Evolutionary conservation across 345 rosid genomes (phyloP), one percentile per base, ranked within the genome.

Genomic region (Eucalyptus viminalis): DNA sequence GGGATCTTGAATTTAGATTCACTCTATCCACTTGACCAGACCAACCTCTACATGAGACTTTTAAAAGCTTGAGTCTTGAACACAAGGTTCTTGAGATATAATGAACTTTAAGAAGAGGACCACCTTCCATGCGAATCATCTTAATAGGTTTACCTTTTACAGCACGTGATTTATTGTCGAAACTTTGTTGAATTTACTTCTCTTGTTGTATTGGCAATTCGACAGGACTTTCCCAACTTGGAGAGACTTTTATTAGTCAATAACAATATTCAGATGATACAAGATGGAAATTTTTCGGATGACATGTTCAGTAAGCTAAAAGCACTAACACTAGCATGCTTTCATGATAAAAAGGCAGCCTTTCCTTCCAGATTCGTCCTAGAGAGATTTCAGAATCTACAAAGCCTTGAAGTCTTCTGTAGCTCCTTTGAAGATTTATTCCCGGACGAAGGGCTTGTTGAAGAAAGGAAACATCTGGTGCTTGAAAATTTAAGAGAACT

Each of bases 91-190:
- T 37, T 37, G 40, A 37, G 40, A 37, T 37, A 37, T 37, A 37
- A 37, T 27, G 31, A 27, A 27, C 5, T 12, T 0, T 60, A 27
- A 27, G 14, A 27, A 60, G 31, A 27, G 3, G 16, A 3, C 16
- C 31, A 27, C 31, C 5, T 29, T 25, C 9, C 10, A 29, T 13
- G 11, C 2, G 0, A 7, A 31, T 31, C 3, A n/a, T n/a, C 2
- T 14, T 2, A 67, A 15, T 67, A 31, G 43, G 22, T 69, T 67
- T 67, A 67, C 43, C 0, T 67, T 31, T 67, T 3, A 67, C 3
- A 8, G 0, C 22, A 8, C 11, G 1, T 15, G 80, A 31, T 31
- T 67, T 67, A 67, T 67, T 8, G 1, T 1, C 3, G 0, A 31
- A 31, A 10, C 11, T 67, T 67, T 8, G 11, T 0, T 15, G 11